Percentiles rank a stretch among this genome's conserved stretches.
Evolutionary conservation across 768 basidiomycete genomes (phyloP).

Genomic region (Lactarius indigo): DNA sequence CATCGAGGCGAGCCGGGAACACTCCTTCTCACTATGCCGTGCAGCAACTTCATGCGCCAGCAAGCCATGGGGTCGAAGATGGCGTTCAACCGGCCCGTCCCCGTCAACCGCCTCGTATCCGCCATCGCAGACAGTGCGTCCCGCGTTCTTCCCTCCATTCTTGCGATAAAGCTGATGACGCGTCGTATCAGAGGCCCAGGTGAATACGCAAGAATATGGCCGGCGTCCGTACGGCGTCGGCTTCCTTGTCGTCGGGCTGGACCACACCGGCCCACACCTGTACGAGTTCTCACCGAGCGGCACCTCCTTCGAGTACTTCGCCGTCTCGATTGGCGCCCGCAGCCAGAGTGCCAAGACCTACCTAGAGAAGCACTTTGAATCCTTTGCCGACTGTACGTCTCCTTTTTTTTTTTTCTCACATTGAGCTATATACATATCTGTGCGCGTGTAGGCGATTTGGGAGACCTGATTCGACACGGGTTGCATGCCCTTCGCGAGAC

Average conservation of each 20-base stretch:
- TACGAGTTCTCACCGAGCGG: slow-evolving; percentile 99
- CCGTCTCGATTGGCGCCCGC: slow-evolving; percentile 97
- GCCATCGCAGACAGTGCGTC: slow-evolving; percentile 91
- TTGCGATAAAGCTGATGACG: not conserved
- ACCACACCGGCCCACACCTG: slow-evolving; percentile 95
- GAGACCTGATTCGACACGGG: slow-evolving; percentile 89
- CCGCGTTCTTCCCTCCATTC: not conserved
- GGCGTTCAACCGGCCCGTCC: slow-evolving; percentile 92
- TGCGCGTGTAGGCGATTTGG: slow-evolving; percentile 58
- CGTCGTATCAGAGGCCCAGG: not conserved
- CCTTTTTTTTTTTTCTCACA: not conserved
- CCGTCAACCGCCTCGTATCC: slow-evolving; percentile 89
- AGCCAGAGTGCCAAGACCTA: slow-evolving; percentile 99
- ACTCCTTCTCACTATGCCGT: not conserved
- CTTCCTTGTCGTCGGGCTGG: slow-evolving; percentile 94
- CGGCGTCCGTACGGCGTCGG: slow-evolving; percentile 99
- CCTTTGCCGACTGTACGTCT: slow-evolving; percentile 75
- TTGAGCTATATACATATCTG: not conserved
- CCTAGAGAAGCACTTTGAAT: slow-evolving; percentile 89
- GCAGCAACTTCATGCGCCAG: slow-evolving; percentile 98
- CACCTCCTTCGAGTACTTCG: slow-evolving; percentile 95
- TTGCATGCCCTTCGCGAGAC: slow-evolving; percentile 94
- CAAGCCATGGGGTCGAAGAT: slow-evolving; percentile 95
- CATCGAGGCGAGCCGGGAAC: not conserved
- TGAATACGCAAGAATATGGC: not conserved